A percentile compares a stretch with the other conserved stretches of the same genome.
These are phyloP conservation scores for Didymella pinodella DNA, from an alignment of 2,329 filamentous ascomycete genomes.

Conservation along the genomic window DNA sequence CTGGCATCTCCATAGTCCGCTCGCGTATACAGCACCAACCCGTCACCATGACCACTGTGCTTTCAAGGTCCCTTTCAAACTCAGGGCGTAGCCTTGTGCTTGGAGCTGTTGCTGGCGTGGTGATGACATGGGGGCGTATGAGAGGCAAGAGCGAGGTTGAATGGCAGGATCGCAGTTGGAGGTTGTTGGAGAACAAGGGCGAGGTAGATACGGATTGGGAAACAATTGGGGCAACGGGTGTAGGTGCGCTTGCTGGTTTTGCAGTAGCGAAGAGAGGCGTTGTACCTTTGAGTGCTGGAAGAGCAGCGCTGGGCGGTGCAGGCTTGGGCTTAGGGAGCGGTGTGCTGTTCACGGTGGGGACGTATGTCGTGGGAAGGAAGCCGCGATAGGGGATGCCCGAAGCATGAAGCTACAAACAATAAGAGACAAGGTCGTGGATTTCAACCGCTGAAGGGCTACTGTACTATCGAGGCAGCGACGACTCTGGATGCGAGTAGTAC, in stretches of 20 bases:
- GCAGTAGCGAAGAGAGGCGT: conserved; percentile 41
- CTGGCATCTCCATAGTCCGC: conserved; percentile 37
- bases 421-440: too few species aligned
- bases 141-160: conserved; percentile 65
- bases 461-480: not conserved
- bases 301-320: conserved; percentile 55
- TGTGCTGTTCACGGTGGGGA: conserved; percentile 53
- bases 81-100: conserved; percentile 58
- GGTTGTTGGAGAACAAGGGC: conserved; percentile 62
- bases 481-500: not conserved
- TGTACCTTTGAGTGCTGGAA: conserved; percentile 43
- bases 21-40: conserved; percentile 23
- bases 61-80: conserved; percentile 52
- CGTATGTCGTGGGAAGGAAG: conserved; percentile 29
- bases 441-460: not conserved
- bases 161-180: conserved; percentile 70
- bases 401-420: not conserved
- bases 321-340: conserved; percentile 61
- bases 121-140: conserved; percentile 62
- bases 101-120: conserved; percentile 55
- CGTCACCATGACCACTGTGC: conserved; percentile 1
- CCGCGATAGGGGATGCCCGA: conserved; percentile 10
- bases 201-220: conserved; percentile 67
- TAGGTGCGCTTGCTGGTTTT: conserved; percentile 45
- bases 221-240: conserved; percentile 57